phyloP scores from a whole-genome alignment of 2,329 filamentous ascomycete species.

The Cercospora sp. region DNA sequence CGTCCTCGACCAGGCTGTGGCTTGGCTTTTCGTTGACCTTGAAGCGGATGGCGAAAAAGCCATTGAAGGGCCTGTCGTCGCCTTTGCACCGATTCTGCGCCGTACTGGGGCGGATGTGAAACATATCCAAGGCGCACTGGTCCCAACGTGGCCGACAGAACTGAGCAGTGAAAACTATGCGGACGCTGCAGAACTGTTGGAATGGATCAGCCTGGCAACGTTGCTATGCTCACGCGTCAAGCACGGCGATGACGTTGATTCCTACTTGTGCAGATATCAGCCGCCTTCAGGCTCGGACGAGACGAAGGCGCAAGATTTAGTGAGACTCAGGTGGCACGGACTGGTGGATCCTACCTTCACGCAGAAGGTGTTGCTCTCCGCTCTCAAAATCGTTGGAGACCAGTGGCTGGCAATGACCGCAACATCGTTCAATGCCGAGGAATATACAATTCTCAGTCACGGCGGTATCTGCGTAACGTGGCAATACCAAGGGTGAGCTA shows the following conservation, averaged over 20 bases:
- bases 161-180: constrained; percentile 56
- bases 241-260: constrained; percentile 61
- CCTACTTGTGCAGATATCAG: constrained; percentile 68
- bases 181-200: constrained; percentile 66
- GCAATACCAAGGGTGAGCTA: constrained; percentile 38
- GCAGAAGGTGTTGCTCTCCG: constrained; percentile 32
- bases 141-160: constrained; percentile 36
- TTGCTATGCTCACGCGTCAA: constrained; percentile 65
- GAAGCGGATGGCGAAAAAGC: neutral
- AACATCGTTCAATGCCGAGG: constrained; percentile 34
- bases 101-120: constrained; percentile 32
- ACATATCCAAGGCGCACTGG: constrained; percentile 31
- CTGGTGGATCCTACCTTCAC: constrained; percentile 44
- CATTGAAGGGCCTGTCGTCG: constrained; percentile 24
- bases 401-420: constrained; percentile 39
- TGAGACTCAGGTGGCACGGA: constrained; percentile 47
- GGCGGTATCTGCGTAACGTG: constrained; percentile 35
- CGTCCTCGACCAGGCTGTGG: constrained; percentile 65
- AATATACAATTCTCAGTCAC: constrained; percentile 36
- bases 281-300: constrained; percentile 47
- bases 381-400: constrained; percentile 30
- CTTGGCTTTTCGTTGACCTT: constrained; percentile 78
- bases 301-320: constrained; percentile 33
- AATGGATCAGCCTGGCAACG: constrained; percentile 71
- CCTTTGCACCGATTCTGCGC: constrained; percentile 39